These are phyloP conservation scores for Fusarium sp. DNA, from an alignment of 2,329 filamentous ascomycete genomes.

Conservation along the genomic window DNA sequence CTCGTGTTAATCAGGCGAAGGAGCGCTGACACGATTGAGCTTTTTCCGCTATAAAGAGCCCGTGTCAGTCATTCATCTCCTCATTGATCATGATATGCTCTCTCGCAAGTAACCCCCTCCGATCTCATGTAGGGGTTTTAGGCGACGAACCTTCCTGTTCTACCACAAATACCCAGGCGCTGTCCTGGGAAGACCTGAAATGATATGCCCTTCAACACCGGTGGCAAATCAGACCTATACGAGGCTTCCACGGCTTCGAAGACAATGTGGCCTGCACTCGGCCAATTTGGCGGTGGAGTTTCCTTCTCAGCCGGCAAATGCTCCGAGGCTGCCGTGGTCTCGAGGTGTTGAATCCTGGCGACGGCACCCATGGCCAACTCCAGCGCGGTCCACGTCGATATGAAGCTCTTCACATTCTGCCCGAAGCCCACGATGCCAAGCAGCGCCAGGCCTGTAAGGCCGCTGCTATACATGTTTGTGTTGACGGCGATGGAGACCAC, in stretches of 20 bases:
- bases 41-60: conserved; percentile 5
- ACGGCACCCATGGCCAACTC: conserved; percentile 45
- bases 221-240: conserved; percentile 13
- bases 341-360: conserved; percentile 32
- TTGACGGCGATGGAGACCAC: conserved; percentile 24
- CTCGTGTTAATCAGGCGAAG: conserved; percentile 1
- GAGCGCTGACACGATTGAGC: not conserved
- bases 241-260: conserved; percentile 68
- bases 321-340: conserved; percentile 17
- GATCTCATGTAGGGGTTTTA: conserved; percentile 3
- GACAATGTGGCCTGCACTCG: conserved; percentile 80
- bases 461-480: conserved; percentile 11
- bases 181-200: conserved; percentile 18
- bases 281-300: conserved; percentile 78
- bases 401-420: conserved; percentile 45
- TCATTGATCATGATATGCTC: conserved; percentile 58
- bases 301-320: conserved; percentile 17
- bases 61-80: conserved; percentile 35
- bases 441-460: conserved; percentile 40
- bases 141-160: conserved; percentile 24
- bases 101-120: conserved; percentile 44
- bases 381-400: conserved; percentile 46
- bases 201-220: conserved; percentile 17
- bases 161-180: conserved; percentile 23
- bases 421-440: conserved; percentile 45